Base-by-base conservation (phyloP, 352 stramenopile species). In the Phytophthora litchii region DNA sequence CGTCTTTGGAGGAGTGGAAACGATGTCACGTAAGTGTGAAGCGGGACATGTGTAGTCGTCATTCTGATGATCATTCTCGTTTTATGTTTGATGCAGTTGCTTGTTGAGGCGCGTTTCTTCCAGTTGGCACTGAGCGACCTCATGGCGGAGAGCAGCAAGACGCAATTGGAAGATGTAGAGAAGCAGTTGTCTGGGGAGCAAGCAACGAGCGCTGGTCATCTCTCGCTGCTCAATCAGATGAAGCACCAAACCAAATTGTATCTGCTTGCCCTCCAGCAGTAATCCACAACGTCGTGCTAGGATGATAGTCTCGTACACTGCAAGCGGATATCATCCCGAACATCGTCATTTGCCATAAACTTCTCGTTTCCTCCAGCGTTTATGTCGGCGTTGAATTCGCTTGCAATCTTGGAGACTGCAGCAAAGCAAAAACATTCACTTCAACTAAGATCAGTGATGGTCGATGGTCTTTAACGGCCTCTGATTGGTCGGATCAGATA, bases 191-290 rank as follows among this genome's bases (percentile, higher is more conserved):
- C 48, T 13, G 72, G 54, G 37, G 81, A 83, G 16, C 73, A 74
- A 31, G 58, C 60, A 23, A 74, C 62, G 12, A 53, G 42, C 20
- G 23, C 70, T 3, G 75, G 77, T 19, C 73, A 82, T 21, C 47
- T 77, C 25, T 67, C 72, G 48, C 71, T 93, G 40, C 54, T 90
- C 27, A 79, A 75, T 38, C 80, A 93, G 69, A 74, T 93, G 65
- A 89, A 93, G 68, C 77, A 88, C 43, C 80, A 92, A 54, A 92
- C 74, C 55, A 90, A 92, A 59, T 58, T 92, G 37, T 93, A 95
- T 54, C 64, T 88, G 14, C 72, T 94, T 20, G 72, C 80, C 43
- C 71, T 89, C 76, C 65, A 72, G 54, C 70, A 63, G 27, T 60
- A 48, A 49, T 29, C 10, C 17, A 17, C 34, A 11, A 42, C 4